phyloP scores from a whole-genome alignment of 108 stramenopile genomes.

The Cyclotella kingstonii region DNA sequence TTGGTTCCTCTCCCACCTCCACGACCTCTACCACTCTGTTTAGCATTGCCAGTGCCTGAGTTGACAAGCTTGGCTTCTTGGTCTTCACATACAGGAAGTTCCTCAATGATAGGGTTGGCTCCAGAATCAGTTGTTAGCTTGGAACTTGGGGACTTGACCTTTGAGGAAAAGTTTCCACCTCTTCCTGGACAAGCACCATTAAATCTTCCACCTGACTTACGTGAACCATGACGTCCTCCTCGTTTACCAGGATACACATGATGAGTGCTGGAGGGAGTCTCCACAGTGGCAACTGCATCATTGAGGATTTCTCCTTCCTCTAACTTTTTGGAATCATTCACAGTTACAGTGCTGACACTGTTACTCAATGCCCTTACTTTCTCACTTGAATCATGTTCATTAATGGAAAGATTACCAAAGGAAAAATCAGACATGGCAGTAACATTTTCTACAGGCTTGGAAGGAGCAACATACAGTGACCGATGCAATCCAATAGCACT shows the following conservation, averaged over 20 bases:
- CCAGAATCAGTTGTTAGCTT: too few species aligned
- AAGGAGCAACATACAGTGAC: background rate
- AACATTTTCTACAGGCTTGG: background rate
- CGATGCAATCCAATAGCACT: background rate
- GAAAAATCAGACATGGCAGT: background rate
- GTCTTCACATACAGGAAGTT: background rate
- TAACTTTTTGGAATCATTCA: background rate
- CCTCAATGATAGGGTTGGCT: too few species aligned
- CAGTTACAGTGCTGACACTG: background rate
- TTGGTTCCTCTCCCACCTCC: slow-evolving; percentile 2
- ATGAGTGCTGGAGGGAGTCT: background rate
- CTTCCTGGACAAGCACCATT: background rate
- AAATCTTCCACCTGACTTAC: too few species aligned
- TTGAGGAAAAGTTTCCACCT: too few species aligned
- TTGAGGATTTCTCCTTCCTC: background rate
- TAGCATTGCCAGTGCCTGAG: background rate
- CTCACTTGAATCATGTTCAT: slow-evolving; percentile 3
- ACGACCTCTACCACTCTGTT: slow-evolving; percentile 2
- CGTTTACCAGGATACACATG: slow-evolving; percentile 2
- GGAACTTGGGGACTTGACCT: too few species aligned
- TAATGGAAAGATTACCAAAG: slow-evolving; percentile 2
- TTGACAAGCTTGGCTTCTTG: background rate
- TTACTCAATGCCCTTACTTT: background rate
- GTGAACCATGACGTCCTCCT: slow-evolving; percentile 3
- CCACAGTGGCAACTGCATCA: background rate